Percentiles rank a stretch among this genome's conserved stretches.
These are phyloP conservation scores for Mastigamoeba balamuthi DNA, from an alignment of 78 protist genomes.

Conservation along the genomic window DNA sequence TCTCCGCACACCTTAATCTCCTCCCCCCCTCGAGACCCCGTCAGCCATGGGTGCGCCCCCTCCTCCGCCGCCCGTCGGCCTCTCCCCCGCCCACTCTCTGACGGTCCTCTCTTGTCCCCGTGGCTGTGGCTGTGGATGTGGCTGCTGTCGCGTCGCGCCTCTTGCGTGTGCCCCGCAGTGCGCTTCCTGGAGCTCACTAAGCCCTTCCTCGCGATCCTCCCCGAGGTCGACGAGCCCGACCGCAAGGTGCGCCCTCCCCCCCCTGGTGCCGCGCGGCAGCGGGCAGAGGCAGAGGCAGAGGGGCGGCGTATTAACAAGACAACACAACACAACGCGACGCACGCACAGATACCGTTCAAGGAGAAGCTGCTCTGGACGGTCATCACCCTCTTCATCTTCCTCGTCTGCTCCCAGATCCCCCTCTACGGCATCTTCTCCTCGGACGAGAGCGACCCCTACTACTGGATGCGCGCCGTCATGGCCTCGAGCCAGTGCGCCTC, in stretches of 20 bases:
- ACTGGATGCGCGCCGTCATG: slow-evolving; percentile 97
- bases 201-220: slow-evolving; percentile 92
- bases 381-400: slow-evolving; percentile 89
- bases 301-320: neutral
- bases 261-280: neutral
- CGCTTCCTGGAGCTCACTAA: slow-evolving; percentile 70
- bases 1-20: too few relatives aligned
- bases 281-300: neutral
- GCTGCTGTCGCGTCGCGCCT: too few relatives aligned
- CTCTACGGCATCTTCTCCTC: slow-evolving; percentile 85
- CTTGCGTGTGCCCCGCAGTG: too few relatives aligned
- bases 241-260: slow-evolving; percentile 35
- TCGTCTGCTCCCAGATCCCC: slow-evolving; percentile 97
- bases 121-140: too few relatives aligned
- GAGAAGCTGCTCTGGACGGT: slow-evolving; percentile 94
- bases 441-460: slow-evolving; percentile 93
- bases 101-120: too few relatives aligned
- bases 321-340: neutral
- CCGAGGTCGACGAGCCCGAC: slow-evolving; percentile 94
- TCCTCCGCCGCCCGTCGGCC: too few relatives aligned
- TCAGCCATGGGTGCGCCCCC: too few relatives aligned
- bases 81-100: too few relatives aligned
- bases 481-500: slow-evolving; percentile 99
- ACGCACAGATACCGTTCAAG: slow-evolving; percentile 48
- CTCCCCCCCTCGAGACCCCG: too few relatives aligned